These are phyloP conservation scores for Sporisorium exsertum DNA, from an alignment of 1,284 basidiomycete species.

Conservation along the genomic window DNA sequence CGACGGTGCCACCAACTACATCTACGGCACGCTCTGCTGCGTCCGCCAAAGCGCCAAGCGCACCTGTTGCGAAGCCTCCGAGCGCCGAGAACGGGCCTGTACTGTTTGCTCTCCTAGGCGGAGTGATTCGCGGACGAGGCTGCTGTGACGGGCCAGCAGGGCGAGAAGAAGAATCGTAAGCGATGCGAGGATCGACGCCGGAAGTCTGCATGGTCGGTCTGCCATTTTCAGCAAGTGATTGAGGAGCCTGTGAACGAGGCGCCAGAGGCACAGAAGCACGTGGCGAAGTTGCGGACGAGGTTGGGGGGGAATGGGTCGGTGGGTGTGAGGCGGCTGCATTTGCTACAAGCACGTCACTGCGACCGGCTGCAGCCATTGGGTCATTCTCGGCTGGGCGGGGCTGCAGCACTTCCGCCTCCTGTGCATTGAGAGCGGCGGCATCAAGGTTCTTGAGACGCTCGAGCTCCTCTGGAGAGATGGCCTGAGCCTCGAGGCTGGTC, in stretches of 20 bases:
- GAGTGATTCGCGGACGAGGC: constrained; percentile 26
- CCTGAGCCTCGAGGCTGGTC: constrained; percentile 40
- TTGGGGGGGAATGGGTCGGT: background rate
- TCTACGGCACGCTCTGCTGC: constrained; percentile 50
- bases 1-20: constrained; percentile 49
- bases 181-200: background rate
- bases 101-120: constrained; percentile 31
- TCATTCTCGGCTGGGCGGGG: background rate
- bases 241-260: constrained; percentile 1
- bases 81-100: constrained; percentile 41
- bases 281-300: background rate
- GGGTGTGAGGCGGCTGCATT: background rate
- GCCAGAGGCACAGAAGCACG: constrained; percentile 1
- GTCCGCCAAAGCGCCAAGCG: constrained; percentile 39
- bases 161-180: constrained; percentile 4
- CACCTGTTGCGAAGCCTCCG: constrained; percentile 47
- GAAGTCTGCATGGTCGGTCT: constrained; percentile 1
- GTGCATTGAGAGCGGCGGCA: constrained; percentile 17
- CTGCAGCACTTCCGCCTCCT: constrained; percentile 13
- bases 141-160: constrained; percentile 11
- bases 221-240: background rate
- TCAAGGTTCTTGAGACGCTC: constrained; percentile 38
- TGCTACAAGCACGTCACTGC: background rate
- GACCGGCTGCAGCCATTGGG: background rate
- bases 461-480: constrained; percentile 46